A percentile compares a stretch with the other conserved stretches of the same genome.
phyloP scores from a whole-genome alignment of 108 stramenopile genomes.

The Pseudonitzschia delicatissima region DNA sequence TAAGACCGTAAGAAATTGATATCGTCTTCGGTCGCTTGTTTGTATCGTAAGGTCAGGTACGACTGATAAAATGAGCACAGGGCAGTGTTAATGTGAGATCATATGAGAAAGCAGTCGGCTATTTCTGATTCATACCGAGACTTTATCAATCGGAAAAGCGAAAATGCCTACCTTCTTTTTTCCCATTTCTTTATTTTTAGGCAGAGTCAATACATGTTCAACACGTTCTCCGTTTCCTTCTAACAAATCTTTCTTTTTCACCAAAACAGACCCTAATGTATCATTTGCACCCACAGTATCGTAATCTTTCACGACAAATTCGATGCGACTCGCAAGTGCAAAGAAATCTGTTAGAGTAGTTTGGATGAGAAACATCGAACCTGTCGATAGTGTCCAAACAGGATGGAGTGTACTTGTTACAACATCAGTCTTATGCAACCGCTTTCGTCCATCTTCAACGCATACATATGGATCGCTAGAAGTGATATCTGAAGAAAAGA shows the following conservation, averaged over 20 bases:
- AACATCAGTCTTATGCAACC: slow-evolving; percentile 45
- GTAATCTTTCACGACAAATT: slow-evolving; percentile 65
- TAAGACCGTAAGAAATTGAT: slow-evolving; percentile 17
- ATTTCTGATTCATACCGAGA: too few relatives aligned
- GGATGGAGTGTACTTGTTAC: slow-evolving; percentile 51
- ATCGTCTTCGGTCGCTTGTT: slow-evolving; percentile 13
- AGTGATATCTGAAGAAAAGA: slow-evolving; percentile 8
- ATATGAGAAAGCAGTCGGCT: too few relatives aligned
- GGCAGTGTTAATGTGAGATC: background rate
- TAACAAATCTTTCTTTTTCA: slow-evolving; percentile 35
- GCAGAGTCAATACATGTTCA: slow-evolving; percentile 27
- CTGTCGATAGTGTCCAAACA: slow-evolving; percentile 57
- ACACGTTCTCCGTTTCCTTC: slow-evolving; percentile 47
- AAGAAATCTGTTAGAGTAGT: slow-evolving; percentile 43
- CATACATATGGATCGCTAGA: slow-evolving; percentile 50
- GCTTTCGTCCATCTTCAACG: slow-evolving; percentile 40
- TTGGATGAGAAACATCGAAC: slow-evolving; percentile 52
- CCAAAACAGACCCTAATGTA: slow-evolving; percentile 43
- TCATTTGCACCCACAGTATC: slow-evolving; percentile 46
- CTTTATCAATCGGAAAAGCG: too few relatives aligned
- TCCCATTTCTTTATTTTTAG: background rate
- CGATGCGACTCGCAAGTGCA: slow-evolving; percentile 31
- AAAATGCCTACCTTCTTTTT: background rate
- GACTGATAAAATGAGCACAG: slow-evolving; percentile 10
- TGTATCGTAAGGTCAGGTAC: slow-evolving; percentile 19